Conservation (phyloP, 2,329 filamentous ascomycete genomes). For the Talaromyces sp. region DNA sequence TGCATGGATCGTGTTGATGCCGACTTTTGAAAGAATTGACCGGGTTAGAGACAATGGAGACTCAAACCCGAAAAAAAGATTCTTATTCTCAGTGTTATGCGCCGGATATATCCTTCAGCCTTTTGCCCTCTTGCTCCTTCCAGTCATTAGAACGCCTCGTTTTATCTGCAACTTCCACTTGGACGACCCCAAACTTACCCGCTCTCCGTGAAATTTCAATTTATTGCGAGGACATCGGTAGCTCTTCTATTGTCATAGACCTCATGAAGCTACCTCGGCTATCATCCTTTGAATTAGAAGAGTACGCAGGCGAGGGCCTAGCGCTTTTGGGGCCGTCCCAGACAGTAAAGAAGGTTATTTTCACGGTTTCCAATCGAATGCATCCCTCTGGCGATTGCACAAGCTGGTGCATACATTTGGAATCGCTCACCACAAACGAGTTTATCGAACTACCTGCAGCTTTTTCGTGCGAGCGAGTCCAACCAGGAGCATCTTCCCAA, state of each 20-base stretch:
- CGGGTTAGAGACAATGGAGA: not conserved
- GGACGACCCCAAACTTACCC: not conserved
- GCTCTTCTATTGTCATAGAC: not conserved
- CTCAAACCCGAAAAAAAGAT: not conserved
- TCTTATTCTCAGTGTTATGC: no score
- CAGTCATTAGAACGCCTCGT: not conserved
- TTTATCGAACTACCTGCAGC: conserved; percentile 14
- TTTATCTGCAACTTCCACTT: not conserved
- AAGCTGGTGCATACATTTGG: conserved; percentile 34
- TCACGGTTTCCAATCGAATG: conserved; percentile 22
- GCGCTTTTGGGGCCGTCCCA: not conserved
- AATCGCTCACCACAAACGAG: conserved; percentile 13
- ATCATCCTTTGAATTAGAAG: conserved; percentile 6
- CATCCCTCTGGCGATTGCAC: conserved; percentile 33
- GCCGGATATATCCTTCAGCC: not conserved
- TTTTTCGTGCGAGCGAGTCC: conserved; percentile 9
- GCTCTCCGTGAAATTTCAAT: not conserved
- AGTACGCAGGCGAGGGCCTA: not conserved
- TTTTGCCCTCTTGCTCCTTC: not conserved
- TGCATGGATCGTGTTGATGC: not conserved
- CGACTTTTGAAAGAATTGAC: not conserved
- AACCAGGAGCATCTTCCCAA: not conserved
- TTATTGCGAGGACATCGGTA: not conserved
- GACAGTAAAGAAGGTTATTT: not conserved
- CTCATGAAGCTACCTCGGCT: not conserved